A percentile compares a stretch with the other conserved stretches of the same genome.
Conservation (phyloP, 2,329 filamentous ascomycete genomes). For the Macroventuria anomochaeta region DNA sequence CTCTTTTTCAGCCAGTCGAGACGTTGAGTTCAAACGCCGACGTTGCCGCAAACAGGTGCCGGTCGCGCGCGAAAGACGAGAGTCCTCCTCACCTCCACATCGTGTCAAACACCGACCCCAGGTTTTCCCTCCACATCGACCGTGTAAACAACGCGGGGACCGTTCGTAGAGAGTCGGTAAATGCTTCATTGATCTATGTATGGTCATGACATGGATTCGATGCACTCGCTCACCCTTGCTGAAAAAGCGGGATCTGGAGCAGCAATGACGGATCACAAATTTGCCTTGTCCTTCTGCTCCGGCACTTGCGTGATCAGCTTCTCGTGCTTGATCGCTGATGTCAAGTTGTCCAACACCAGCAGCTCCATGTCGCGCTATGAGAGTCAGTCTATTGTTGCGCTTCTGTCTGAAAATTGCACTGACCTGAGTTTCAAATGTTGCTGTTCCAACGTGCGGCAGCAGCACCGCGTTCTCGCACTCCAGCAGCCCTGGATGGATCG, state of each 20-base stretch:
- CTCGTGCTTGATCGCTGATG: conserved; percentile 62
- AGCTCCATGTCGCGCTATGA: conserved; percentile 63
- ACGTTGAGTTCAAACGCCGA: conserved; percentile 14
- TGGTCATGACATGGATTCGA: neutral
- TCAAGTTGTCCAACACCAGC: conserved; percentile 64
- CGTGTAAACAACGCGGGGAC: conserved; percentile 1
- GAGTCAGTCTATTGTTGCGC: conserved; percentile 14
- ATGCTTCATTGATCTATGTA: conserved; percentile 16
- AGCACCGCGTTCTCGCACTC: conserved; percentile 60
- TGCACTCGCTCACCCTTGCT: neutral
- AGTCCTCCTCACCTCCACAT: conserved; percentile 5
- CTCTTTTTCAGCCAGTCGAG: neutral
- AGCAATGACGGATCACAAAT: conserved; percentile 25
- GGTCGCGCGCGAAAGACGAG: neutral
- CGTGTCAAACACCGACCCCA: conserved; percentile 32
- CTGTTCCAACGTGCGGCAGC: conserved; percentile 66
- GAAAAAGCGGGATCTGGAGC: neutral
- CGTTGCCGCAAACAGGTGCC: conserved; percentile 2
- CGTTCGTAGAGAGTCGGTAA: neutral
- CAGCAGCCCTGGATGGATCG: conserved; percentile 59
- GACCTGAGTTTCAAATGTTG: conserved; percentile 65
- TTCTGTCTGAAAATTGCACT: conserved; percentile 2
- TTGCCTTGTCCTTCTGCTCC: conserved; percentile 59
- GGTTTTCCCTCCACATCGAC: conserved; percentile 17
- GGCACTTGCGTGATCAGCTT: conserved; percentile 66